phyloP scores from a whole-genome alignment of 805 yeast species.

The Candida quercuum region DNA sequence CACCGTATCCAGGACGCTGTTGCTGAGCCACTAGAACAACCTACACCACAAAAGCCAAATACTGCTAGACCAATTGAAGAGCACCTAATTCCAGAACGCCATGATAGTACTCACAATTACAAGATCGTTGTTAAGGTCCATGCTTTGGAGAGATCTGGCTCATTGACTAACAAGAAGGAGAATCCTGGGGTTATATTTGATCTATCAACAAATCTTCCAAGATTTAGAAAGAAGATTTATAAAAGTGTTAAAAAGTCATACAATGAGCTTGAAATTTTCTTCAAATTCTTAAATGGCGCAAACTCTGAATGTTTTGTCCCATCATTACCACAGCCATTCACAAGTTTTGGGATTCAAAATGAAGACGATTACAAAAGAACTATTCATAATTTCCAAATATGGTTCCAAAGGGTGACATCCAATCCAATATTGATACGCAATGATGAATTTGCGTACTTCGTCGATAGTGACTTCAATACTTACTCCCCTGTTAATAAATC shows the following conservation, averaged over 20 bases:
- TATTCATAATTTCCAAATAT: slow-evolving; percentile 60
- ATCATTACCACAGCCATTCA: slow-evolving; percentile 67
- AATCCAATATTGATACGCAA: slow-evolving; percentile 82
- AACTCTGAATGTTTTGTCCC: slow-evolving; percentile 93
- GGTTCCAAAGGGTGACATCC: slow-evolving; percentile 71
- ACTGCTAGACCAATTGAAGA: slow-evolving; percentile 3
- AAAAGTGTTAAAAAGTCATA: slow-evolving; percentile 77
- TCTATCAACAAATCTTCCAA: slow-evolving; percentile 62
- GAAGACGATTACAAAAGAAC: slow-evolving; percentile 69
- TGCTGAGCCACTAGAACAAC: slow-evolving; percentile 1
- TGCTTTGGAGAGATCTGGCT: slow-evolving; percentile 63
- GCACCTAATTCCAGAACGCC: slow-evolving; percentile 21
- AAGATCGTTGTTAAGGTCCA: slow-evolving; percentile 52
- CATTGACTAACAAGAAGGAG: slow-evolving; percentile 47
- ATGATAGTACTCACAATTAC: slow-evolving; percentile 24
- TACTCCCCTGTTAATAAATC: slow-evolving; percentile 46
- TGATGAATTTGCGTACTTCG: slow-evolving; percentile 81
- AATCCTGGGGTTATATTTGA: slow-evolving; percentile 80
- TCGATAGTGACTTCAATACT: slow-evolving; percentile 66
- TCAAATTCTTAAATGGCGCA: slow-evolving; percentile 71
- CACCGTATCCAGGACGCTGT: not conserved
- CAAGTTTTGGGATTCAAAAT: slow-evolving; percentile 79
- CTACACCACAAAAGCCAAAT: slow-evolving; percentile 2
- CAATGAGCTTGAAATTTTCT: slow-evolving; percentile 69
- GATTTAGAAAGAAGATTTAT: slow-evolving; percentile 65